A percentile compares a stretch with the other conserved stretches of the same genome.
These are phyloP conservation scores for Hanseniaspora valbyensis DNA, from an alignment of 805 yeast genomes.

Conservation along the genomic window DNA sequence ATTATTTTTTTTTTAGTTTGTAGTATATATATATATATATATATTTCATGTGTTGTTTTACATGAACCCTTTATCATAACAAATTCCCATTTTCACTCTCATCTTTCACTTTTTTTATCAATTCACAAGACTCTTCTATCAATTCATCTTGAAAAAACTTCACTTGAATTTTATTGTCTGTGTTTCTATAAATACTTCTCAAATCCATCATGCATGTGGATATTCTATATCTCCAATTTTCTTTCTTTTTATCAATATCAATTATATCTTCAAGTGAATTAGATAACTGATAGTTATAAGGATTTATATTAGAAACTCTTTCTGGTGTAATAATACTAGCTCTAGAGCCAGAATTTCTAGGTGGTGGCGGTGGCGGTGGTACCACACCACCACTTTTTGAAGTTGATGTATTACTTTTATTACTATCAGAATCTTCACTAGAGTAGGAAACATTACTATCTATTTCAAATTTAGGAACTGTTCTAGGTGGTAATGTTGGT, in stretches of 20 bases:
- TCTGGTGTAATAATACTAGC: constrained; percentile 4
- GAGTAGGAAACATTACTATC: too few species aligned
- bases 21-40: too few species aligned
- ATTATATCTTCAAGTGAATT: constrained; percentile 11
- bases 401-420: constrained; percentile 8
- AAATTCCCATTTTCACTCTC: neutral
- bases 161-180: constrained; percentile 20
- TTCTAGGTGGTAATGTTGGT: constrained; percentile 30
- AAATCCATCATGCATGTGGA: constrained; percentile 29
- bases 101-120: constrained; percentile 1
- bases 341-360: constrained; percentile 25
- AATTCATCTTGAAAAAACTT: constrained; percentile 26
- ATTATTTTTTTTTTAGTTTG: neutral
- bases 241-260: constrained; percentile 39
- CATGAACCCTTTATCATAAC: too few species aligned
- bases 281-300: neutral
- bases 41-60: too few species aligned
- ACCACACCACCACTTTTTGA: neutral
- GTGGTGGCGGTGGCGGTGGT: constrained; percentile 23
- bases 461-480: constrained; percentile 12
- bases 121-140: constrained; percentile 21
- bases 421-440: constrained; percentile 15
- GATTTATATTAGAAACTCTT: neutral
- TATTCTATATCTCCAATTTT: constrained; percentile 47
- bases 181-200: constrained; percentile 12